Evolutionary conservation across 352 stramenopile genomes (phyloP).

Genomic region (Peronosclerospora sorghi): DNA sequence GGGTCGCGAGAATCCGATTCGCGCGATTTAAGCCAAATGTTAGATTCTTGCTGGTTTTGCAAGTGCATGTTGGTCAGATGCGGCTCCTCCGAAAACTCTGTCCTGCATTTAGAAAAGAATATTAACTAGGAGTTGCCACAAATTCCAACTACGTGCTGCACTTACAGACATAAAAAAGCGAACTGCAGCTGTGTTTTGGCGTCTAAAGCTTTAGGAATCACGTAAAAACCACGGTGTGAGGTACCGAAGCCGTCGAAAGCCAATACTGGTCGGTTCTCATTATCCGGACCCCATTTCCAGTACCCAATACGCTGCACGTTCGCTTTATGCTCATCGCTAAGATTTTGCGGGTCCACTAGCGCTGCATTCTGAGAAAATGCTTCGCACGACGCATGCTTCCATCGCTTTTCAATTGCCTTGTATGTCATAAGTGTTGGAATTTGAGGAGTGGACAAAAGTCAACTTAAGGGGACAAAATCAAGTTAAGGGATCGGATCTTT

Average conservation of each 20-base stretch:
- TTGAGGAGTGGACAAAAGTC: too few species aligned
- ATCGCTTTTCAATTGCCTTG: conserved; percentile 71
- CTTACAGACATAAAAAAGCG: conserved; percentile 46
- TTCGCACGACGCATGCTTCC: conserved; percentile 28
- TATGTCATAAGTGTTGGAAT: too few species aligned
- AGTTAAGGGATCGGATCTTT: too few species aligned
- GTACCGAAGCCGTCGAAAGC: conserved; percentile 34
- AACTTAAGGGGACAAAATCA: too few species aligned
- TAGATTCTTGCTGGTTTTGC: conserved; percentile 34
- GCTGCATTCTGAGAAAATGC: conserved; percentile 19
- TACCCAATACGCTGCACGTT: conserved; percentile 25
- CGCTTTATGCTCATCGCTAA: conserved; percentile 19
- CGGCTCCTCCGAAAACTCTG: conserved; percentile 54
- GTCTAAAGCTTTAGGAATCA: conserved; percentile 53
- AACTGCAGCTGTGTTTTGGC: conserved; percentile 37
- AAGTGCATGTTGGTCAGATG: conserved; percentile 74
- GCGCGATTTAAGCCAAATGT: conserved; percentile 44
- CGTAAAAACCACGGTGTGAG: conserved; percentile 47
- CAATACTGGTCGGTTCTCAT: conserved; percentile 31
- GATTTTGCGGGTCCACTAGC: conserved; percentile 31
- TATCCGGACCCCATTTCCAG: conserved; percentile 19
- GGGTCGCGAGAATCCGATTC: conserved; percentile 27
- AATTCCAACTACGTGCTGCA: conserved; percentile 1
- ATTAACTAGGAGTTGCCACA: conserved; percentile 1
- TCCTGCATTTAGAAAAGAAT: conserved; percentile 19